phyloP scores from a whole-genome alignment of 2,329 filamentous ascomycete species.

The Fusarium succisae region DNA sequence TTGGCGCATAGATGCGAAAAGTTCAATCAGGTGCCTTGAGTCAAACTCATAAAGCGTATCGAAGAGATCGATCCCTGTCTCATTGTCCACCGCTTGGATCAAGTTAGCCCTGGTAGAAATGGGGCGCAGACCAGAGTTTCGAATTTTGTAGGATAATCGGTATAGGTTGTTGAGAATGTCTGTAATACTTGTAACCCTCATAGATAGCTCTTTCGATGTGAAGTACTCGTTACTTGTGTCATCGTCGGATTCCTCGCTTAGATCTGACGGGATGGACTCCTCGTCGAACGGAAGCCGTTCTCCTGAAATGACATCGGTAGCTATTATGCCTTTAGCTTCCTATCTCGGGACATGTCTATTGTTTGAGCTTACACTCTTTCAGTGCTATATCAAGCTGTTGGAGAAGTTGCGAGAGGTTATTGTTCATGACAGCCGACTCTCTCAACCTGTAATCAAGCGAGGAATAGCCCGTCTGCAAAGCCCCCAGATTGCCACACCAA shows the following conservation, averaged over 20 bases:
- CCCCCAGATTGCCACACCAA: not conserved
- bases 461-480: not conserved
- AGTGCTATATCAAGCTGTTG: rapidly evolving
- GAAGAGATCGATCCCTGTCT: not conserved
- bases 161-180: not conserved
- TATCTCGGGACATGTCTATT: rapidly evolving
- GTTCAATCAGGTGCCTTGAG: not conserved
- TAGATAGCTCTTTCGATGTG: not conserved
- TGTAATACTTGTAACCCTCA: not conserved
- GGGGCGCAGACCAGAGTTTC: rapidly evolving
- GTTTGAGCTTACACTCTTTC: not conserved
- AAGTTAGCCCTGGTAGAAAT: rapidly evolving
- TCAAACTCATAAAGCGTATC: not conserved
- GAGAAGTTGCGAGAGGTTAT: not conserved
- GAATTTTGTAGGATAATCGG: not conserved
- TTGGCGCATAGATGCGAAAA: not conserved
- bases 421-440: not conserved
- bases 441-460: not conserved
- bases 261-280: not conserved
- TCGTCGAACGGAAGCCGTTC: not conserved
- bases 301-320: not conserved
- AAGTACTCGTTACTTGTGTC: not conserved
- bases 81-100: not conserved
- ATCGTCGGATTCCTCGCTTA: not conserved
- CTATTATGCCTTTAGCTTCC: rapidly evolving